phyloP scores from a whole-genome alignment of 106 monocot genomes.

The Dendrobium huoshanense region DNA sequence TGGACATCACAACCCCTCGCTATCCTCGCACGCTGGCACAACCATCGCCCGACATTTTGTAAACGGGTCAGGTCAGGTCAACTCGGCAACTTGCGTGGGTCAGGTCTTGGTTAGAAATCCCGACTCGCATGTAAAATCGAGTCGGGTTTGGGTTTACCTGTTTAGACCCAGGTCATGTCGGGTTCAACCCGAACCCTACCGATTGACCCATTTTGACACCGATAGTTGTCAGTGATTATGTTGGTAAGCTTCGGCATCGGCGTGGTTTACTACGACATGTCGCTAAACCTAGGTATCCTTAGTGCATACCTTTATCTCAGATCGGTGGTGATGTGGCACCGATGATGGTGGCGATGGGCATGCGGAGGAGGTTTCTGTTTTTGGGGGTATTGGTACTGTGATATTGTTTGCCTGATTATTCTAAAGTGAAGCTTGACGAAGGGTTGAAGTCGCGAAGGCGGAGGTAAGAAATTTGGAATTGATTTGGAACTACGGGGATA shows the following conservation, averaged over 20 bases:
- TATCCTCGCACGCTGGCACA: too few relatives aligned
- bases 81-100: too few relatives aligned
- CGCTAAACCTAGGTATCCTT: conserved; percentile 49
- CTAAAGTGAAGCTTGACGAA: not conserved
- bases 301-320: conserved; percentile 57
- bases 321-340: conserved; percentile 23
- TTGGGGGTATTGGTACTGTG: conserved; percentile 19
- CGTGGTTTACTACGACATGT: conserved; percentile 76
- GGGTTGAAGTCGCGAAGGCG: conserved; percentile 12
- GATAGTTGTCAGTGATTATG: not conserved
- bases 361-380: conserved; percentile 5
- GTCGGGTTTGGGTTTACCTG: too few relatives aligned
- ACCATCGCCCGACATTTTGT: too few relatives aligned
- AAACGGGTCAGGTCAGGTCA: too few relatives aligned
- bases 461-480: conserved; percentile 10
- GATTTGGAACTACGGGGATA: too few relatives aligned
- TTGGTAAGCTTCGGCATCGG: conserved; percentile 26
- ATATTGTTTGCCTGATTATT: conserved; percentile 11
- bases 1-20: too few relatives aligned
- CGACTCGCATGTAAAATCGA: too few relatives aligned
- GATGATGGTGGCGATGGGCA: conserved; percentile 20
- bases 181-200: too few relatives aligned
- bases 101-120: too few relatives aligned
- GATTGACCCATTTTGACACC: too few relatives aligned
- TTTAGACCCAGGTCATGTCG: too few relatives aligned